These are phyloP conservation scores for Tolypocladium album DNA, from an alignment of 2,329 filamentous ascomycete genomes.

Conservation along the genomic window DNA sequence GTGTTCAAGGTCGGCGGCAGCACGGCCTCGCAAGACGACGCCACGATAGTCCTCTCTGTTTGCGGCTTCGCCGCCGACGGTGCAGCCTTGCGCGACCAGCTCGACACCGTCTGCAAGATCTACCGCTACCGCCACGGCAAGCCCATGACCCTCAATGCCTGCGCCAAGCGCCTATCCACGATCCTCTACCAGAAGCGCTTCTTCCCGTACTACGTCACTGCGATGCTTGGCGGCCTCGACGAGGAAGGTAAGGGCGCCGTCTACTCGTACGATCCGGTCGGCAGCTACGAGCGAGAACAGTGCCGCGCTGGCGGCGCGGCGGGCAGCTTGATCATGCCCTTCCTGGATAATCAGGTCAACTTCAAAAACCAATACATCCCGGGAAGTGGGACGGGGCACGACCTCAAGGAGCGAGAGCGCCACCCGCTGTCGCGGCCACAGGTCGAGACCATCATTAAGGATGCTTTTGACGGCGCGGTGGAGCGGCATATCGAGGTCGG, in stretches of 20 bases:
- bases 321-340: conserved; percentile 94
- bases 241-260: conserved; percentile 90
- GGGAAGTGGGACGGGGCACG: conserved; percentile 73
- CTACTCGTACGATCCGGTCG: conserved; percentile 96
- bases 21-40: conserved; percentile 72
- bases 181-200: conserved; percentile 97
- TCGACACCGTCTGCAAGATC: conserved; percentile 95
- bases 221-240: conserved; percentile 87
- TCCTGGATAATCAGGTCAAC: conserved; percentile 98
- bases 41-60: conserved; percentile 81
- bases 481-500: conserved; percentile 99
- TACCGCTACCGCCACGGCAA: conserved; percentile 98
- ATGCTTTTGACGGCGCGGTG: conserved; percentile 95
- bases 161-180: conserved; percentile 87
- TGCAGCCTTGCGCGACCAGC: conserved; percentile 81
- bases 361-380: conserved; percentile 98
- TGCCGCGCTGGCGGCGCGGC: conserved; percentile 89
- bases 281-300: conserved; percentile 94
- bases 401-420: conserved; percentile 59
- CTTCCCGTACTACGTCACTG: conserved; percentile 97
- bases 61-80: conserved; percentile 95
- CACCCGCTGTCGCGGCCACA: conserved; percentile 60
- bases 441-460: conserved; percentile 82
- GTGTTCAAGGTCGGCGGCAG: conserved; percentile 95
- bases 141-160: conserved; percentile 87